Evolutionary conservation across 257 asterid species (phyloP).

Genomic region (Solanum sitiens): DNA sequence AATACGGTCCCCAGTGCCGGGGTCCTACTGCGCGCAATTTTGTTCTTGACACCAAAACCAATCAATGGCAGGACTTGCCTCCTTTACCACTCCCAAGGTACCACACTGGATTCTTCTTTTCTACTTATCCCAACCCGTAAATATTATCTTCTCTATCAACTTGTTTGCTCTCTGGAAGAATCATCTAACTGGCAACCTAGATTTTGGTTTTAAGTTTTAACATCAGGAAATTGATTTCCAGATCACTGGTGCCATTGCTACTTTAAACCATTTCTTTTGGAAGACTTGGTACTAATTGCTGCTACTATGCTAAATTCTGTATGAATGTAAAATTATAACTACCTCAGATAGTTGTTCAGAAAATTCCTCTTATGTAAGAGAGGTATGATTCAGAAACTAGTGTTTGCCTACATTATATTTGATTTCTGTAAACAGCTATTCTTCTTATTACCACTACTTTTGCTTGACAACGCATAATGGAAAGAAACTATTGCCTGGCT

Average conservation of each 20-base stretch:
- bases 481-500: background rate
- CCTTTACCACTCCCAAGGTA: conserved; percentile 82
- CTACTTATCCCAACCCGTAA: background rate
- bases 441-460: background rate
- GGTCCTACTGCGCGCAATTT: conserved; percentile 82
- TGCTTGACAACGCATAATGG: background rate
- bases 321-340: background rate
- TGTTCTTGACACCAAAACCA: conserved; percentile 63
- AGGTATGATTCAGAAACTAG: background rate
- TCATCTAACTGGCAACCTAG: background rate
- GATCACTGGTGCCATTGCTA: background rate
- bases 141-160: background rate
- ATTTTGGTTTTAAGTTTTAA: background rate
- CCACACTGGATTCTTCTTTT: background rate
- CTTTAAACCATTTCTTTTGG: background rate
- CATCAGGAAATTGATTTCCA: background rate
- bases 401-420: background rate
- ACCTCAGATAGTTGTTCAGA: background rate
- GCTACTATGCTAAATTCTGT: background rate
- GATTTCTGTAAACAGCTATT: background rate
- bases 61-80: conserved; percentile 65
- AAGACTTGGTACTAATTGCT: background rate
- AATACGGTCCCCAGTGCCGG: conserved; percentile 95
- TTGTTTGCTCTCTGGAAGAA: background rate
- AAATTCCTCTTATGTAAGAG: background rate